A percentile compares a stretch with the other conserved stretches of the same genome.
These are phyloP conservation scores for Astragalus membranaceus DNA, from an alignment of 306 rosid genomes.

Conservation along the genomic window DNA sequence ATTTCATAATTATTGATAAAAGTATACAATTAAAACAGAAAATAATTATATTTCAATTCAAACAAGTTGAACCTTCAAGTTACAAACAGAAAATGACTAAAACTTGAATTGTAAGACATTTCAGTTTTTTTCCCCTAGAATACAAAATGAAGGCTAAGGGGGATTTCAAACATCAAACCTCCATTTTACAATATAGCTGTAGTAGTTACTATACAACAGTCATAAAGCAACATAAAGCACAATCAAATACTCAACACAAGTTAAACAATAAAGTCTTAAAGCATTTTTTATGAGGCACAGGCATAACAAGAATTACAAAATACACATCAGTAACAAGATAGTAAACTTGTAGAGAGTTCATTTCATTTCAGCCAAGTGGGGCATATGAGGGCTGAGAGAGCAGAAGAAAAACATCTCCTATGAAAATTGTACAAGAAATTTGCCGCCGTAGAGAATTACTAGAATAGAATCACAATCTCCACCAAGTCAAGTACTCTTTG, in stretches of 20 bases:
- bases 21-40: too few relatives aligned
- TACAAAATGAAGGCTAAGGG: neutral
- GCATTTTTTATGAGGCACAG: slow-evolving; percentile 17
- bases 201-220: slow-evolving; percentile 17
- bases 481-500: slow-evolving; percentile 18
- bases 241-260: slow-evolving; percentile 21
- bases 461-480: slow-evolving; percentile 15
- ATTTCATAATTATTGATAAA: too few relatives aligned
- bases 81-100: neutral
- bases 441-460: slow-evolving; percentile 1
- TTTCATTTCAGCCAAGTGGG: slow-evolving; percentile 13
- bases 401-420: slow-evolving; percentile 6
- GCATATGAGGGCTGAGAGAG: slow-evolving; percentile 1
- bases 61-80: neutral
- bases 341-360: slow-evolving; percentile 19
- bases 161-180: neutral
- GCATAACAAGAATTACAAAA: slow-evolving; percentile 12
- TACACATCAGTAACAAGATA: slow-evolving; percentile 10
- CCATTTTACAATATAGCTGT: neutral
- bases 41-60: too few relatives aligned
- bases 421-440: slow-evolving; percentile 18
- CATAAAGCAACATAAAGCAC: slow-evolving; percentile 6
- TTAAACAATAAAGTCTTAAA: neutral
- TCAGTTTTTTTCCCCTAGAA: neutral
- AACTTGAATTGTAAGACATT: neutral